Evolutionary conservation across 2,329 filamentous ascomycete species (phyloP).

Genomic region (Claviceps spartinae): DNA sequence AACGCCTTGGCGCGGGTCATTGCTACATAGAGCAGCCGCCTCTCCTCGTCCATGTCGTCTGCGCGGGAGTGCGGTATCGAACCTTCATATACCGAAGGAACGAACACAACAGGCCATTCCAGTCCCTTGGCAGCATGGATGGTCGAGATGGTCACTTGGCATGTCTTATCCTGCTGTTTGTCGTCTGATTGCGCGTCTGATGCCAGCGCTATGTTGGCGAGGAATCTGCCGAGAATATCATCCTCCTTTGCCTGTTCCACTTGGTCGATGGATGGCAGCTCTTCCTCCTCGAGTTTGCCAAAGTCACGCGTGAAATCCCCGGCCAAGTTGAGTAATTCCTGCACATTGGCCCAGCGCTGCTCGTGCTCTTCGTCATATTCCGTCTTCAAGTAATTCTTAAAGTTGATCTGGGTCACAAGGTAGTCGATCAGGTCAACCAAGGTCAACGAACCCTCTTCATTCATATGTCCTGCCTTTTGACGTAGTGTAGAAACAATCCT

Average conservation of each 20-base stretch:
- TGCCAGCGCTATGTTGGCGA: constrained; percentile 83
- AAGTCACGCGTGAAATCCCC: constrained; percentile 48
- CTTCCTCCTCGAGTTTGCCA: constrained; percentile 35
- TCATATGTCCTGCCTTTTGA: constrained; percentile 16
- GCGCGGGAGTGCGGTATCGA: constrained; percentile 80
- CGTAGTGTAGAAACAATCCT: constrained; percentile 24
- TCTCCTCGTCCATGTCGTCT: constrained; percentile 77
- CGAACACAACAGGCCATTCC: constrained; percentile 92
- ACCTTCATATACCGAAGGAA: constrained; percentile 79
- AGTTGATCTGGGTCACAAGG: constrained; percentile 51
- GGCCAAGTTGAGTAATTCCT: constrained; percentile 74
- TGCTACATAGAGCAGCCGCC: constrained; percentile 81
- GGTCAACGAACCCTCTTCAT: constrained; percentile 15
- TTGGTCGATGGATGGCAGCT: constrained; percentile 55
- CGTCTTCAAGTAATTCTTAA: constrained; percentile 59
- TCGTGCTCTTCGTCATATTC: constrained; percentile 64
- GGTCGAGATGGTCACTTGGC: constrained; percentile 78
- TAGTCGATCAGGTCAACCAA: constrained; percentile 37
- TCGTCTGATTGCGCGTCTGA: constrained; percentile 59
- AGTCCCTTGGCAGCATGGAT: constrained; percentile 94
- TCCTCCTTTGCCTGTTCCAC: constrained; percentile 55
- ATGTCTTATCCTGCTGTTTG: constrained; percentile 39
- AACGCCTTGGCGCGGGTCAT: constrained; percentile 88
- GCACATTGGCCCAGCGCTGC: constrained; percentile 72
- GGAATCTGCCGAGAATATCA: constrained; percentile 55